Conservation (phyloP, 75 land plant genomes). For the Chamaecyparis obtusa region DNA sequence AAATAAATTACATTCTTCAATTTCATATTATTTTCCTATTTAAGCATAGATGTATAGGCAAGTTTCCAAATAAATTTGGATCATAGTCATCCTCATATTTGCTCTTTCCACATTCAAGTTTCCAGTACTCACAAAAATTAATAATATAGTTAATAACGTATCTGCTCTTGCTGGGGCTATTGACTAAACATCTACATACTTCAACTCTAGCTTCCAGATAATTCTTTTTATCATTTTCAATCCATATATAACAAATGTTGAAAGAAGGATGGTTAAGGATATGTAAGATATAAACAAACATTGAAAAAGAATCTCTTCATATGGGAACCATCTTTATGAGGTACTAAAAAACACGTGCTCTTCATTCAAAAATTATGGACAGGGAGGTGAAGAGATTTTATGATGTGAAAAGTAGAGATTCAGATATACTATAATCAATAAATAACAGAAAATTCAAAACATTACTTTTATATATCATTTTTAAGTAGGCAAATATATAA, state of each 20-base stretch:
- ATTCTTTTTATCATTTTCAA: background rate
- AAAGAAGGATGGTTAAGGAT: background rate
- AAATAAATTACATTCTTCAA: too few relatives aligned
- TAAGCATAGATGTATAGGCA: background rate
- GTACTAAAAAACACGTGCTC: background rate
- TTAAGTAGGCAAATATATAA: background rate
- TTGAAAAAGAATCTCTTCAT: background rate
- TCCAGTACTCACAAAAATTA: background rate
- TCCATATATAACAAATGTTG: background rate
- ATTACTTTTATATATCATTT: background rate
- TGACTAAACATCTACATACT: background rate
- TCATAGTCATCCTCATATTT: background rate
- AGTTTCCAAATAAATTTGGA: background rate
- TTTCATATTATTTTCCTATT: too few relatives aligned
- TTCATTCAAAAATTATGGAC: conserved; percentile 1
- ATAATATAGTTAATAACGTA: too few relatives aligned
- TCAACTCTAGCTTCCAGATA: background rate
- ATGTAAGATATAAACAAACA: background rate
- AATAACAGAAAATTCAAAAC: background rate
- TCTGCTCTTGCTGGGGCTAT: background rate
- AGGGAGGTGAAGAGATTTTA: background rate
- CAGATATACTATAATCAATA: background rate
- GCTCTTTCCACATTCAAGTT: background rate
- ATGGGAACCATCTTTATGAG: background rate
- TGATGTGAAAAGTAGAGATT: background rate